Evolutionary conservation across 176 grass and related monocot species (phyloP), one percentile per base, ranked within the genome.

Genomic region (Ensete ventricosum): DNA sequence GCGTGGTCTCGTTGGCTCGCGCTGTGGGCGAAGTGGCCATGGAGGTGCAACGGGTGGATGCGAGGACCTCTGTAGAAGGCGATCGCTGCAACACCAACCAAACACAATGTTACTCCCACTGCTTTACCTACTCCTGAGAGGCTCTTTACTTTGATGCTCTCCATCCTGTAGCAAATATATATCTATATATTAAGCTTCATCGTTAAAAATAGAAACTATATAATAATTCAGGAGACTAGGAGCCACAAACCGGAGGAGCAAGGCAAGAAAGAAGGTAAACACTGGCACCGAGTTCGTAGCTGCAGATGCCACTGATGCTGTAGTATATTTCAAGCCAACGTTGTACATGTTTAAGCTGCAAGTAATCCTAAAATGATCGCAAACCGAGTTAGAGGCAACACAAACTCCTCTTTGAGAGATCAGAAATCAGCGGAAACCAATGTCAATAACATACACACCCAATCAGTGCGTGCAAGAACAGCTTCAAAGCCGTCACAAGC

Each of bases 261-360:
- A 24, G 69, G 59, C 52, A 55, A 23, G 11, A 57, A 87, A 74
- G 84, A 89, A 93, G 80, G 91, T 89, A 23, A 85, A 77, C 23
- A 90, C 91, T 1, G 91, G 91, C 1, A 87, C 77, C 0, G 80
- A 77, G 79, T 90, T 90, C 69, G 73, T 70, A 0, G 80, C 74
- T 9, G 87, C 90, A 0, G 84, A 87, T 34, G 74, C 82, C 66
- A 89, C 84, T 0, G 85, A 90, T 43, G 85, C 91, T 4, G 91
- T 85, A 55, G 91, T 94, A 52, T 84, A 84, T 54, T 85, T 90
- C 27, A 94, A 72, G 55, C 87, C 86, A 2, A 90, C 74, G 60
- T 86, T 89, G 71, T 80, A 79, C 65, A 85, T 14, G 55, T 86
- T 88, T 54, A 90, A 74, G 10, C 78, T 83, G 25, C 85, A 50